Evolutionary conservation across 2,329 filamentous ascomycete species (phyloP), one percentile per base, ranked within the genome.

Genomic region (Diplodia mutila): DNA sequence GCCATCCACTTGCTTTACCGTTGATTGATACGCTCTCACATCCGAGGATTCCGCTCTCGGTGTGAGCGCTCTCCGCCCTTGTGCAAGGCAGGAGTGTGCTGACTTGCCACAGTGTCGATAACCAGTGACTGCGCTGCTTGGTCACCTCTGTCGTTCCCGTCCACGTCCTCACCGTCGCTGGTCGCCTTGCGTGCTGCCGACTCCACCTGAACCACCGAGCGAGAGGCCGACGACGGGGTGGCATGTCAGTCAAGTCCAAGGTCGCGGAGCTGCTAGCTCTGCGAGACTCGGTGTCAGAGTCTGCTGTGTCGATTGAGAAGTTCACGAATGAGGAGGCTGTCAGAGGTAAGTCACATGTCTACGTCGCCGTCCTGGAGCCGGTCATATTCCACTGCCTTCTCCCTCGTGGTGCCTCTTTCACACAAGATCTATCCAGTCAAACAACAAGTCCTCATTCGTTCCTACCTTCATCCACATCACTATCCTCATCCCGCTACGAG

Each of bases 251-350:
- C 51, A 74, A 75, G 69, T 80, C 80, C 72, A 80, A 77, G 66
- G 77, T 79, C 11, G 78, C 80, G 66, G 78, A 81, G 71, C 72
- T 81, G 11, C 75, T 81, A 42, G 79, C 79, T 53, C 72, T 81
- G 42, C 73, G 79, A 53, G 77, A 78, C 67, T 80, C 79, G 1
- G 77, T 79, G 2, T 79, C 79, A 9, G 79, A 80, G 70, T 80
- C 78, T 34, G 76, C 78, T 12, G 78, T 80, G 32, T 80, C 78
- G 16, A 73, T 81, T 29, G 79, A 80, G 59, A 79, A 75, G 69
- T 80, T 81, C 65, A 74, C 75, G 18, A 76, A 80, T 66, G 79
- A 80, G 70, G 78, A 80, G 66, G 77, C 76, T 21, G 78, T 81
- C 72, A 80, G 79, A 75, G 79, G 79, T 80, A 65, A 73, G 78